Evolutionary conservation across 148 eudicot genomes (phyloP).

Genomic region (Mesembryanthemum crystallinum): DNA sequence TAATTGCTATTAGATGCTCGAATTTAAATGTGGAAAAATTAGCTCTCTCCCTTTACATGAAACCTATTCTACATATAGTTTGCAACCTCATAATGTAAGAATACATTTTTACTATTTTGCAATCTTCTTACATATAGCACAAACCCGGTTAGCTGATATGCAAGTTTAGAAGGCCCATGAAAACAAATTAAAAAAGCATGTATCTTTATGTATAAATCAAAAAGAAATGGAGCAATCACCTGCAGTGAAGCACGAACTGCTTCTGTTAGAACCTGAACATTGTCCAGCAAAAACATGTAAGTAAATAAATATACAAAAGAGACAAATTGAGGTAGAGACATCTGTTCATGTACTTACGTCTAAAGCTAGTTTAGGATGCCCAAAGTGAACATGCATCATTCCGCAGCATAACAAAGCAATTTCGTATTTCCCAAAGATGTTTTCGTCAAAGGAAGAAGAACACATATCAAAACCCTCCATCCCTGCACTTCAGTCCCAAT

Average conservation of each 20-base stretch:
- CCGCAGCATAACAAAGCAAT: conserved; percentile 85
- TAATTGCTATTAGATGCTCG: background rate
- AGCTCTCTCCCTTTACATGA: background rate
- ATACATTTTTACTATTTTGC: background rate
- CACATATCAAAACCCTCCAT: conserved; percentile 80
- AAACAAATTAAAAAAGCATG: background rate
- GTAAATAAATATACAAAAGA: background rate
- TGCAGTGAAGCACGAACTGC: conserved; percentile 87
- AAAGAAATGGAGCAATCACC: conserved; percentile 39
- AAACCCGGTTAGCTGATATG: background rate
- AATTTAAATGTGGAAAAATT: background rate
- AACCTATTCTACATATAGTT: background rate
- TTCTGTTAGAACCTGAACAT: conserved; percentile 80
- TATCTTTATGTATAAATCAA: background rate
- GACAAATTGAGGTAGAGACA: background rate
- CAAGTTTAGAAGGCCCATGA: background rate
- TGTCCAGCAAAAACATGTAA: conserved; percentile 13
- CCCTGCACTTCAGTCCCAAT: conserved; percentile 87
- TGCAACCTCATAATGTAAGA: background rate
- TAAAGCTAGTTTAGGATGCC: conserved; percentile 87
- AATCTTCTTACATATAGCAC: background rate
- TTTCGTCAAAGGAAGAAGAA: conserved; percentile 50
- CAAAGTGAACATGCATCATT: conserved; percentile 97
- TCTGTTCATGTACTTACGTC: conserved; percentile 42
- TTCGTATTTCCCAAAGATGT: conserved; percentile 69